Evolutionary conservation across 1,284 basidiomycete species (phyloP), one percentile per base, ranked within the genome.

Genomic region (Leucoagaricus sp.): DNA sequence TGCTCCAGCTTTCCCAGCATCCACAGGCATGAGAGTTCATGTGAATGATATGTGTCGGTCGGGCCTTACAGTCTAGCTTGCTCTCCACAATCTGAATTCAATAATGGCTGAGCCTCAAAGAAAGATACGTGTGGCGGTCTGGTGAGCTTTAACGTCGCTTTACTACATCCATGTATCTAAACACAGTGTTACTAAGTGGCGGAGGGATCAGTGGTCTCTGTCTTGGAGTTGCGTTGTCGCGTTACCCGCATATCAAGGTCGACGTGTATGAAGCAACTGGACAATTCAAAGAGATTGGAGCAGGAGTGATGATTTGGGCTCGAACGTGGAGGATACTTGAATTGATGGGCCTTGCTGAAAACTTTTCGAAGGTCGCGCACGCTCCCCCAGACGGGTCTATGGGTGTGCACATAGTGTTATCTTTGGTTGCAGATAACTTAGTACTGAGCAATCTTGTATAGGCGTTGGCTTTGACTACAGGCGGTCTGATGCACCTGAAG

Each of bases 201-300:
- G 80, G 78, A 5, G 79, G 79, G 1, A 79, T 81, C 41, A 75
- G 77, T 17, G 79, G 79, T 4, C 66, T 82, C 7, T 75, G 70
- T 40, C 67, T 80, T 4, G 79, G 78, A 1, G 73, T 79, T 9
- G 72, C 73, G 1, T 67, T 80, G 8, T 73, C 75, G 1, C 66
- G 65, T 49, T 70, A 68, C 53, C 54, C 70, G 1, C 67, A 78
- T 60, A 72, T 82, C n/a, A 65, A 74, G 42, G 75, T 81, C 4
- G 69, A 75, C 29, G 64, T 82, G 1, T 82, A 80, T 63, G 80
- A 82, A 64, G 73, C 77, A 5, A 71, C 79, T 9, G 71, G 68
- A 6, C 72, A 70, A 19, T 79, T 81, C 67, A 75, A 69, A 52
- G 80, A 82, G 61, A 79, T 82, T 26, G 79, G 79, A 4, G 80